Evolutionary conservation across 345 rosid species (phyloP).

Genomic region (Dovyalis caffra): DNA sequence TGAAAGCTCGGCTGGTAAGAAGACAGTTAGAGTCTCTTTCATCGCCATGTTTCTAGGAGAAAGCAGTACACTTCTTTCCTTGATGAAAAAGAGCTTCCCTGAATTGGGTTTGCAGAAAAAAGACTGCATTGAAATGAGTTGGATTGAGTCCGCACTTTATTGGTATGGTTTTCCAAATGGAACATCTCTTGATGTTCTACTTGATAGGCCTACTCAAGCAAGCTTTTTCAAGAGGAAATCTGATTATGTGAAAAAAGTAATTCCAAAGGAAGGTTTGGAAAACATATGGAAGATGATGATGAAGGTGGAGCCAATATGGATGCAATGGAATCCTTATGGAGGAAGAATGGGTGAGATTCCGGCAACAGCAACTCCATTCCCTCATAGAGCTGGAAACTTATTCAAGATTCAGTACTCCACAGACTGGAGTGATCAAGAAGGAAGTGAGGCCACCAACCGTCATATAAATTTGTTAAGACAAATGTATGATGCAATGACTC

Average conservation of each 20-base stretch:
- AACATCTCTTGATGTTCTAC: conserved; percentile 2
- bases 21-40: not conserved
- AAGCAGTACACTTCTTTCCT: not conserved
- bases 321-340: conserved; percentile 19
- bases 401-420: conserved; percentile 13
- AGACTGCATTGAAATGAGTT: conserved; percentile 2
- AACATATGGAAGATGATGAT: conserved; percentile 10
- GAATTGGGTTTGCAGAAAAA: not conserved
- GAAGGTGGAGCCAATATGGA: not conserved
- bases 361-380: not conserved
- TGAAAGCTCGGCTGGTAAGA: not conserved
- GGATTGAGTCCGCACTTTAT: conserved; percentile 8
- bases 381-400: conserved; percentile 16
- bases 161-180: too few species aligned
- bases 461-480: not conserved
- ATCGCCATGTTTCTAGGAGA: not conserved
- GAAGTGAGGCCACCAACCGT: not conserved
- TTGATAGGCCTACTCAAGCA: not conserved
- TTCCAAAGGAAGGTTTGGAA: conserved; percentile 2
- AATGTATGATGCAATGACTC: not conserved
- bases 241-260: conserved; percentile 1
- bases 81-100: not conserved
- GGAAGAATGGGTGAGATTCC: conserved; percentile 19
- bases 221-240: not conserved
- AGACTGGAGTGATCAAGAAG: conserved; percentile 5